phyloP scores from a whole-genome alignment of 73 alveolate genomes.

The Paramecium biaurelia region DNA sequence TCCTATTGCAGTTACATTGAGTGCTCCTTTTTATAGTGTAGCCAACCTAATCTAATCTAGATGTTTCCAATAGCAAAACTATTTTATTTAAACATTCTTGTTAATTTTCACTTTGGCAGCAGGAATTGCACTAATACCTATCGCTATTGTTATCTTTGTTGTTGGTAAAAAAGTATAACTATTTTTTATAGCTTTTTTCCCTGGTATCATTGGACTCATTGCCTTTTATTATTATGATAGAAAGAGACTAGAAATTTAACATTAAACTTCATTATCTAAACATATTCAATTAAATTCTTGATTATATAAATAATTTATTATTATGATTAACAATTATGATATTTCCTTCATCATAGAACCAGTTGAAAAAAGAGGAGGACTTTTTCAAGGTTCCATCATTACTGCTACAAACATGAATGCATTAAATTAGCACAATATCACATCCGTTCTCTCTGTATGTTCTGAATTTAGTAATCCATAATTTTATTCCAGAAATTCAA shows the following conservation, averaged over 20 bases:
- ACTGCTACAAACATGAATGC: background rate
- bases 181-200: background rate
- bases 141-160: background rate
- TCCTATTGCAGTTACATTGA: background rate
- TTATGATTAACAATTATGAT: background rate
- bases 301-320: background rate
- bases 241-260: background rate
- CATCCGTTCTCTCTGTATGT: background rate
- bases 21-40: background rate
- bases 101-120: background rate
- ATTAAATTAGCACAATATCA: background rate
- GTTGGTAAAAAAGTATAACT: background rate
- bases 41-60: background rate
- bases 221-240: background rate
- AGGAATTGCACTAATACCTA: background rate
- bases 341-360: constrained; percentile 13
- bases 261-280: background rate
- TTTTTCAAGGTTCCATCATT: background rate
- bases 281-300: background rate
- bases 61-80: background rate
- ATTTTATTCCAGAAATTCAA: background rate
- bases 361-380: constrained; percentile 6
- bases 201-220: background rate
- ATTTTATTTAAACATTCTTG: background rate
- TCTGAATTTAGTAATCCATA: background rate